Base-by-base conservation (phyloP, 1,284 basidiomycete genomes). In the Amylostereum areolatum region DNA sequence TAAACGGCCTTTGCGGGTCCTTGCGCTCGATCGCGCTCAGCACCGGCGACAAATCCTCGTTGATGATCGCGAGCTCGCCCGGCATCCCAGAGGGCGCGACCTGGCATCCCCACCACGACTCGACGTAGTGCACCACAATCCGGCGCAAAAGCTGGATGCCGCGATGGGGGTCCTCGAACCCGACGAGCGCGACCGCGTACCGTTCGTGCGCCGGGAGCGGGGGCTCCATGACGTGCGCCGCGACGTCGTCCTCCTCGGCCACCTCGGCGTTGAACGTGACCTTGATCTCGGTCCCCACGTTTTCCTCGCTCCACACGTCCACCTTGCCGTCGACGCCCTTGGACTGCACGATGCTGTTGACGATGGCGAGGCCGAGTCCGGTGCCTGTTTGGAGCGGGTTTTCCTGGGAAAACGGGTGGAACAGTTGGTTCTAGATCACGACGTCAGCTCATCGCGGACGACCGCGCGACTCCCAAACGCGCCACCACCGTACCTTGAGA, bases 331-430 rank as follows among this genome's bases (percentile, higher is more conserved):
- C 81, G 50, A 97, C 83, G 50, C 85, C 88, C 35, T 91, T 85
- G 10, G 91, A 92, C 27, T 83, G 83, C 31, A 96, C 83, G 51
- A 94, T 94, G 58, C 88, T 93, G 72, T 92, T 93, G 63, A 97
- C 95, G 57, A 98, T 98, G 25, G 95, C 94, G 25, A 97, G 81
- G n/a, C 95, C 95, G 2, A 98, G 78, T 12, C 95, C 95, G 1
- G 95, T 98, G 1, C 95, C 95, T 2, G 92, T 87, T 60, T 96
- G 92, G 7, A 92, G 65, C 1, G 91, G 89, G 59, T 93, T 92
- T 65, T 91, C 89, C 71, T 97, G 95, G 1, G 94, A 93, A 69
- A 98, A 98, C 0, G 95, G 95, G 60, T 97, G 94, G 71, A 97
- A 98, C 2, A 98, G 75, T 68, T 97, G 92, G 57, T 97, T 93